Percentiles rank a stretch among this genome's conserved stretches.
These are phyloP conservation scores for Westerdykella ornata DNA, from an alignment of 2,329 filamentous ascomycete genomes.

Conservation along the genomic window DNA sequence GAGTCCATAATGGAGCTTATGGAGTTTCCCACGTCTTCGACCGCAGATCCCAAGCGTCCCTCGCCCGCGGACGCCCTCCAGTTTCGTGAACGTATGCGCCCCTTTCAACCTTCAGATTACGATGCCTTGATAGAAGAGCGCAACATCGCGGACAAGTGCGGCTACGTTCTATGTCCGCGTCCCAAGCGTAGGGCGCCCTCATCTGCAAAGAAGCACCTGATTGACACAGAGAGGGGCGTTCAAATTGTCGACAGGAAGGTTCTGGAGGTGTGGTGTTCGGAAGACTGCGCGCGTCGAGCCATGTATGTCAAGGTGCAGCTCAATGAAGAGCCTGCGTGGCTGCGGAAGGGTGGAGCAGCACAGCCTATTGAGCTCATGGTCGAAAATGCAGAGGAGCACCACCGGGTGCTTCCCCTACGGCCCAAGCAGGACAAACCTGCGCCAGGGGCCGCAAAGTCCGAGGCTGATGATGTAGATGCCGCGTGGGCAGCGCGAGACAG, in stretches of 20 bases:
- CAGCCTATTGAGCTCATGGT: slow-evolving; percentile 38
- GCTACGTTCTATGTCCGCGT: slow-evolving; percentile 70
- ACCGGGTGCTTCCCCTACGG: slow-evolving; percentile 23
- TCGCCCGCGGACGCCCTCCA: slow-evolving; percentile 53
- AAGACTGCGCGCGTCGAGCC: slow-evolving; percentile 68
- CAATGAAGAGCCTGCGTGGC: slow-evolving; percentile 77
- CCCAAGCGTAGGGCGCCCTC: slow-evolving; percentile 53
- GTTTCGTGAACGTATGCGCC: slow-evolving; percentile 61
- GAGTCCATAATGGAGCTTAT: slow-evolving; percentile 65
- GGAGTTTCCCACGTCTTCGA: slow-evolving; percentile 51
- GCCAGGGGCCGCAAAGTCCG: slow-evolving; percentile 8
- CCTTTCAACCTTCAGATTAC: slow-evolving; percentile 84
- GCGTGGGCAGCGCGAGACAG: slow-evolving; percentile 32
- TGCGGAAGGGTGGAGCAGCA: slow-evolving; percentile 52
- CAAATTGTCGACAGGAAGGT: slow-evolving; percentile 64
- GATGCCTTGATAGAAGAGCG: slow-evolving; percentile 84
- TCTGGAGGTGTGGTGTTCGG: slow-evolving; percentile 81
- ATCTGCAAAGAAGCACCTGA: slow-evolving; percentile 53
- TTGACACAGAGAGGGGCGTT: slow-evolving; percentile 53
- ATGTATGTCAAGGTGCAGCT: slow-evolving; percentile 87
- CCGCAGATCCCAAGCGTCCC: slow-evolving; percentile 48
- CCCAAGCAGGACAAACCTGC: slow-evolving; percentile 16
- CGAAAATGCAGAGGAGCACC: slow-evolving; percentile 27
- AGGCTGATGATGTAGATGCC: slow-evolving; percentile 28
- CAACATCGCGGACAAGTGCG: slow-evolving; percentile 74